These are phyloP conservation scores for Solanum clarkiae DNA, from an alignment of 257 asterid genomes.

Conservation along the genomic window DNA sequence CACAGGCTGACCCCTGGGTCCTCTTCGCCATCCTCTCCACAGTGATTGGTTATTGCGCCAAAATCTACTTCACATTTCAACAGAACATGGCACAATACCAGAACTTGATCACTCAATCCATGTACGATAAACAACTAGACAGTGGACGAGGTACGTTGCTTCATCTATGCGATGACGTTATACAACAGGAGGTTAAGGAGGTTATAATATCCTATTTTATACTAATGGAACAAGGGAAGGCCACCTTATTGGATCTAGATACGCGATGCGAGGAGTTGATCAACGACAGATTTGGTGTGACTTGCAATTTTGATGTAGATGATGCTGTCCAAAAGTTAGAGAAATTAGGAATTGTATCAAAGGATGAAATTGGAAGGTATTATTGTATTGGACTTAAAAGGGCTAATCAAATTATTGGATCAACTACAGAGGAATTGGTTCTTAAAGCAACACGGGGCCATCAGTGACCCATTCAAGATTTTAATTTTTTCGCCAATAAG, in stretches of 20 bases:
- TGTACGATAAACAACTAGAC: constrained; percentile 97
- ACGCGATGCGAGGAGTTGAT: constrained; percentile 76
- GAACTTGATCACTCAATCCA: constrained; percentile 83
- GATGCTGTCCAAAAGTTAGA: constrained; percentile 89
- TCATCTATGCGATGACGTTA: constrained; percentile 93
- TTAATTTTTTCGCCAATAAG: too few species aligned
- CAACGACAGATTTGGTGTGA: constrained; percentile 74
- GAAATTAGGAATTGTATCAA: constrained; percentile 67
- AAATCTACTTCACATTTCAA: constrained; percentile 93
- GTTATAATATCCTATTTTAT: constrained; percentile 87
- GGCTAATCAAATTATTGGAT: constrained; percentile 91
- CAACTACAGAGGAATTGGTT: constrained; percentile 85
- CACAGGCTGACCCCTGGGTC: constrained; percentile 95
- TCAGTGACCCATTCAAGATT: too few species aligned
- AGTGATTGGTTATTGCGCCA: constrained; percentile 87
- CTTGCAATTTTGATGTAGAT: constrained; percentile 82
- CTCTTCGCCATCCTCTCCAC: constrained; percentile 83
- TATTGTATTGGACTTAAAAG: constrained; percentile 78
- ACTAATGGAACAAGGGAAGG: constrained; percentile 94
- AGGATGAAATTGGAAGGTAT: constrained; percentile 82
- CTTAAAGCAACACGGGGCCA: constrained; percentile 52
- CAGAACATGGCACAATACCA: constrained; percentile 86
- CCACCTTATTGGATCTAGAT: constrained; percentile 87
- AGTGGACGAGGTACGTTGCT: constrained; percentile 95
- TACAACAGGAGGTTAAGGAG: constrained; percentile 98